phyloP scores from a whole-genome alignment of 176 grass and related monocot genomes.

The Oryza punctata region DNA sequence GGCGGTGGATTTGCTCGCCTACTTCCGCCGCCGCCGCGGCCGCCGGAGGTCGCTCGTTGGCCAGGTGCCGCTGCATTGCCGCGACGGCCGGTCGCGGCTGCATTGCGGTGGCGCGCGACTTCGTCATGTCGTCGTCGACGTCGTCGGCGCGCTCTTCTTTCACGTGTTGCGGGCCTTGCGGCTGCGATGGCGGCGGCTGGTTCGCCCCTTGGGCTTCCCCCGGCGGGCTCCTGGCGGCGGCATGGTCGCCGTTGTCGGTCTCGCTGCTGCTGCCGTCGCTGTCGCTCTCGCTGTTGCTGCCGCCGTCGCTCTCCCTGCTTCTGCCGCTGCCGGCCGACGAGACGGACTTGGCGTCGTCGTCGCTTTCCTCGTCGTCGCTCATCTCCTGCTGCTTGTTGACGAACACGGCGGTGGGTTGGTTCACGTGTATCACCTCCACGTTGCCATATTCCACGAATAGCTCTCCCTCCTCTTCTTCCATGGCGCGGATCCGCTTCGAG shows the following conservation, averaged over 20 bases:
- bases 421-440: neutral
- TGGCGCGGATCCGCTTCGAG: constrained; percentile 15
- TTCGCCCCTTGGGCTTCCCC: neutral
- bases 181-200: neutral
- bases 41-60: neutral
- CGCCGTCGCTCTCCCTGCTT: neutral
- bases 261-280: neutral
- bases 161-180: neutral
- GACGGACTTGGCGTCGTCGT: constrained; percentile 27
- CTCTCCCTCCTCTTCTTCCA: neutral
- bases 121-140: neutral
- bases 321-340: constrained; percentile 41
- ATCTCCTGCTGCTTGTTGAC: constrained; percentile 20
- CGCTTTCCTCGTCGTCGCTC: neutral
- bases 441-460: neutral
- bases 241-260: neutral
- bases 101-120: neutral
- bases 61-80: neutral
- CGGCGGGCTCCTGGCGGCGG: neutral
- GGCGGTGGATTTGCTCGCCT: constrained; percentile 15
- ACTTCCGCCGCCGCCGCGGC: neutral
- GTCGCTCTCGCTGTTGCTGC: neutral
- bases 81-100: neutral
- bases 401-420: neutral
- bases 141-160: constrained; percentile 2